These are phyloP conservation scores for Cyberlindnera samutprakarnensis DNA, from an alignment of 805 yeast genomes.

Conservation along the genomic window DNA sequence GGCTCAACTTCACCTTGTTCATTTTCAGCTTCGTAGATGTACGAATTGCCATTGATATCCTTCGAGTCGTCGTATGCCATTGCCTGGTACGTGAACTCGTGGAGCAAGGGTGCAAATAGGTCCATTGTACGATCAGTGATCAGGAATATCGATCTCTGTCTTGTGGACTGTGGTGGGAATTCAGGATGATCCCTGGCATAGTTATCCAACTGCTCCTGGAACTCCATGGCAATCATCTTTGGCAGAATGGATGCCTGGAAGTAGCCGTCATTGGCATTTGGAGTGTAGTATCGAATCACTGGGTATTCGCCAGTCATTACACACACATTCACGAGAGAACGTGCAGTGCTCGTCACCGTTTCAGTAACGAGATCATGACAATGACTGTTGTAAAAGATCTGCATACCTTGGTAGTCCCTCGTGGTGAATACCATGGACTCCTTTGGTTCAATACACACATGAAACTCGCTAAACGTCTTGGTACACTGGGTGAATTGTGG, in stretches of 20 bases:
- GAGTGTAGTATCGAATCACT: constrained; percentile 63
- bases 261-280: constrained; percentile 38
- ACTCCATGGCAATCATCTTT: constrained; percentile 59
- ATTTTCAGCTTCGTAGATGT: constrained; percentile 47
- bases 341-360: constrained; percentile 53
- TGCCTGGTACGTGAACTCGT: constrained; percentile 88
- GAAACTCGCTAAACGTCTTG: constrained; percentile 31
- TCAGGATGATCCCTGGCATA: constrained; percentile 65
- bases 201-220: constrained; percentile 65
- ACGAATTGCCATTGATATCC: constrained; percentile 34
- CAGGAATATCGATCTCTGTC: constrained; percentile 67
- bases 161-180: constrained; percentile 49
- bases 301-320: constrained; percentile 85
- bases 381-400: constrained; percentile 59
- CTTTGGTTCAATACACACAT: constrained; percentile 50
- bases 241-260: constrained; percentile 56
- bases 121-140: constrained; percentile 83
- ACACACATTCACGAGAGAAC: constrained; percentile 63
- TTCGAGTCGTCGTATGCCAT: constrained; percentile 71
- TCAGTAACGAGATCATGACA: constrained; percentile 55
- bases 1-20: constrained; percentile 39
- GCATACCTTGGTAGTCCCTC: constrained; percentile 55
- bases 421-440: constrained; percentile 70
- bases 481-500: constrained; percentile 22
- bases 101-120: constrained; percentile 73